Base-by-base conservation (phyloP, 805 yeast species). In the Kurtzmaniella fragi region DNA sequence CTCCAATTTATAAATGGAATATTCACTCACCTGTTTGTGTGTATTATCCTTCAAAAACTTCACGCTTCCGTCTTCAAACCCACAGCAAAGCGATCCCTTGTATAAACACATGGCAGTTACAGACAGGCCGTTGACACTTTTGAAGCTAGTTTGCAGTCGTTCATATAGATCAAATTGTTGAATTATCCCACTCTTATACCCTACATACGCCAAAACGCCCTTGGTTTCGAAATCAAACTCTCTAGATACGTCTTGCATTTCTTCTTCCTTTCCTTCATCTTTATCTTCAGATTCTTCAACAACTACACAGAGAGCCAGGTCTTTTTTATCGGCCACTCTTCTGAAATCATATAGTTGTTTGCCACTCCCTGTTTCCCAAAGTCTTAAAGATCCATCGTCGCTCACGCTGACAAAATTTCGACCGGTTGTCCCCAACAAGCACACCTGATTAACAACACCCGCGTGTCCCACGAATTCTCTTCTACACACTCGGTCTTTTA, bases 341-440 rank as follows among this genome's bases (percentile, higher is more conserved):
- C 40, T 40, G 36, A 49, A 49, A n/a, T 20, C 29, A 17, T 41
- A 32, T 25, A 50, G 43, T 1, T 32, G 35, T 8, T 29, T 16
- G 10, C 44, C 53, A 1, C 43, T 23, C 10, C 50, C 41, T 26
- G 52, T 47, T 37, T 50, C 54, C 53, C 53, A 48, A 15, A 50
- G 35, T 10, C 17, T 16, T 3, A 45, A 50, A 5, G 48, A 32
- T 9, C 50, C 49, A 31, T 48, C 53, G 7, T 16, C 34, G 13
- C 46, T 41, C 6, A 45, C 23, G n/a, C 47, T 37, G 32, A 47
- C 35, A 28, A 50, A 48, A 38, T 50, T 50, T 11, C 54, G 44
- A 28, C 54, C 54, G 8, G 39, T 36, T 4, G 42, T 31, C 23
- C 46, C 54, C 4, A 50, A 35, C 13, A 47, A 26, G 5, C 40